Evolutionary conservation across 805 yeast genomes (phyloP), one percentile per base, ranked within the genome.

Genomic region (Metschnikowia santaceciliae): DNA sequence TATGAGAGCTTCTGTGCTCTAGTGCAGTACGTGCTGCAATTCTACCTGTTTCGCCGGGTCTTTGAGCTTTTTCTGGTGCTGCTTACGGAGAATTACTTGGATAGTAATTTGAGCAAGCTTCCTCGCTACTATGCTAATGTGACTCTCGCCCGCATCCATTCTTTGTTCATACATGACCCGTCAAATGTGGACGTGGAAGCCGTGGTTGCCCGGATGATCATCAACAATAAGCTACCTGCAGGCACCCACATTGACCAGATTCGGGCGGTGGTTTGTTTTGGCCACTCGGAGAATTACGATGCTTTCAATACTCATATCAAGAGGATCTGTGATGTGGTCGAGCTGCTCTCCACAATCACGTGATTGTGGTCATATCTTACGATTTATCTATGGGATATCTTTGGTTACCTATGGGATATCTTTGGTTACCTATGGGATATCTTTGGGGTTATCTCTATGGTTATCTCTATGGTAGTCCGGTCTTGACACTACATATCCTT

Each of bases 181-280:
- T 22, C 22, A 11, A 49, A 52, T 8, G 39, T 54, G 19, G 61
- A 60, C 26, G 46, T 68, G 15, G 74, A 72, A 51, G 57, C 53
- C 19, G 46, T 69, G 32, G 53, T 72, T 5, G 56, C 61, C 35
- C 58, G 57, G n/a, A 73, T 74, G 77, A 70, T 74, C 41, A 57
- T 62, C 19, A 54, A 53, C 17, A 63, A 66, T 42, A 71, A 71
- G 51, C 59, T 74, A 15, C 68, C 69, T 1, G 40, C 50, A 10
- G 59, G 59, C 13, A 62, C 71, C 6, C 61, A 56, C 42, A 65
- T 74, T 23, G 74, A 74, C 61, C 77, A 73, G 54, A 39, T 64
- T 13, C 51, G 60, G 7, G 55, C 55, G 6, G 35, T 62, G 6
- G 53, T 74, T 36, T 50, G 57, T 3, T 69, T 72, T 51, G 62